Base-by-base conservation (phyloP, 1,284 basidiomycete genomes). In the Flammula alnicola region DNA sequence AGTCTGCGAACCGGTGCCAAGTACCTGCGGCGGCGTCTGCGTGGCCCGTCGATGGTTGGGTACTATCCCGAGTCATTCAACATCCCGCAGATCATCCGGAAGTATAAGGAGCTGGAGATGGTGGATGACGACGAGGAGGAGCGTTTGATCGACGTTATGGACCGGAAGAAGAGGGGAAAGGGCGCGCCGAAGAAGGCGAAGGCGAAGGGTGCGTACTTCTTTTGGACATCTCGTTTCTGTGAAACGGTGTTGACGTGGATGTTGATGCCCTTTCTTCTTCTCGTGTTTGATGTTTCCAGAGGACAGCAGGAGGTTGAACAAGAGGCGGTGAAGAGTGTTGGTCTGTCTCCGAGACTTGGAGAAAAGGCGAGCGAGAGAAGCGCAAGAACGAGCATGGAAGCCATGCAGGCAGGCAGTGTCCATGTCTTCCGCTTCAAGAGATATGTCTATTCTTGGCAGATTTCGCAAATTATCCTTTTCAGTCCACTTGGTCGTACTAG, bases 1-100 rank as follows among this genome's bases (percentile, higher is more conserved):
- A 32, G 30, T 25, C 33, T 49, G 12, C 49, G 52, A 3, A 54
- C 52, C 20, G 52, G 52, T 7, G 52, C 52, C 10, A 54, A 54
- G 36, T 54, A 54, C 26, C 39, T 51, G 10, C 44, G 52, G 2
- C 35, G 43, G 5, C 43, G 52, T 26, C 52, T 54, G 22, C 49
- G 52, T n/a, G 52, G 52, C 16, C 52, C 52, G 5, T 47, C 44
- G 14, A 51, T 54, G 49, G 1, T 54, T 16, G 37, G 43, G 11
- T 54, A 54, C 31, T 54, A 54, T 16, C 30, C 30, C 12, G 12
- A 11, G 12, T 11, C 12, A 9, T 9, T 32, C 30, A 32, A 32
- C 30, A 32, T 16, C n/a, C n/a, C n/a, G n/a, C n/a, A n/a, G n/a
- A n/a, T n/a, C n/a, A n/a, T n/a, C n/a, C n/a, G n/a, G n/a, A n/a